phyloP scores from a whole-genome alignment of 108 stramenopile genomes.

The Cyclostephanos tholiformis region DNA sequence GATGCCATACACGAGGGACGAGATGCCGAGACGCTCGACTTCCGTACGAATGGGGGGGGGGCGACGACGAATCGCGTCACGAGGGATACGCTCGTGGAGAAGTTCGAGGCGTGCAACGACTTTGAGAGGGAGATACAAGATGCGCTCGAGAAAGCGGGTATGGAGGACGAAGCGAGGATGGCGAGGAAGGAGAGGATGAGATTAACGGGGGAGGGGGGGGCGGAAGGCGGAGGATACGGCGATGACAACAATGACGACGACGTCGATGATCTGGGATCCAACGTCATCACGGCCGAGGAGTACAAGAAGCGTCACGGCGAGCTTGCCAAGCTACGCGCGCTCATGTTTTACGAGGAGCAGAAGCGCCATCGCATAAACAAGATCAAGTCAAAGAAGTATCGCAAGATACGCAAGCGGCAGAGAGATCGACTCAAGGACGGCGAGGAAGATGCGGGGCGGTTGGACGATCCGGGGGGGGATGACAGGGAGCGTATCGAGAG shows the following conservation, averaged over 20 bases:
- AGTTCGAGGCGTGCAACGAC: slow-evolving; percentile 86
- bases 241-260: slow-evolving; percentile 20
- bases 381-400: slow-evolving; percentile 98
- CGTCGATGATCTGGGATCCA: slow-evolving; percentile 84
- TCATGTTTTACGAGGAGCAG: slow-evolving; percentile 99
- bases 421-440: slow-evolving; percentile 79
- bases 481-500: slow-evolving; percentile 82
- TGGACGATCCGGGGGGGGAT: slow-evolving; percentile 54
- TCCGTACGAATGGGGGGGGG: slow-evolving; percentile 71
- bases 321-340: slow-evolving; percentile 93
- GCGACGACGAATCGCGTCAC: slow-evolving; percentile 44
- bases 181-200: slow-evolving; percentile 64
- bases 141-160: slow-evolving; percentile 85
- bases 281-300: slow-evolving; percentile 85
- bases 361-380: slow-evolving; percentile 98
- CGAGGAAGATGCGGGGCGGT: slow-evolving; percentile 65
- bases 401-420: slow-evolving; percentile 91
- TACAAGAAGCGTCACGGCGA: slow-evolving; percentile 92
- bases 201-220: slow-evolving; percentile 30
- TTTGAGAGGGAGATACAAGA: slow-evolving; percentile 91
- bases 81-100: slow-evolving; percentile 73
- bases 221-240: slow-evolving; percentile 8
- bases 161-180: slow-evolving; percentile 79
- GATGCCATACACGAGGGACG: slow-evolving; percentile 86
- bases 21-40: slow-evolving; percentile 92